Conservation (phyloP, 202 grass and related monocot species). For the Dendrocalamus latiflorus region DNA sequence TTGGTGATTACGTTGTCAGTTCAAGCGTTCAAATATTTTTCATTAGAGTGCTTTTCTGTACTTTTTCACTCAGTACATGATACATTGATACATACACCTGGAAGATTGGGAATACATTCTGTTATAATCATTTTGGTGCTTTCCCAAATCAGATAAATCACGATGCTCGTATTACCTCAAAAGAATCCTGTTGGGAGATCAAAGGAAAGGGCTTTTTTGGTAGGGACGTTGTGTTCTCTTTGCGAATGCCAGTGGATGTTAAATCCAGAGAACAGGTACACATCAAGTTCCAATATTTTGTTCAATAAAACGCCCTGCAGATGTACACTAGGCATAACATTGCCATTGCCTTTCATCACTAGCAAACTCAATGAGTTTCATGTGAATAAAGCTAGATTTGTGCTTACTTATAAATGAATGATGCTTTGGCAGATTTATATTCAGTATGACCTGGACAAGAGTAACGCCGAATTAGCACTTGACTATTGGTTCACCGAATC, state of each 20-base stretch:
- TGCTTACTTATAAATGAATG: constrained; percentile 18
- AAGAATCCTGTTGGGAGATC: constrained; percentile 80
- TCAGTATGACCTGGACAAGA: constrained; percentile 82
- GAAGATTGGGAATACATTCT: neutral
- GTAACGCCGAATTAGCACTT: constrained; percentile 84
- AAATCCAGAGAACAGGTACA: constrained; percentile 78
- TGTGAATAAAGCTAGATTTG: constrained; percentile 5
- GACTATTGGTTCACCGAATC: constrained; percentile 80
- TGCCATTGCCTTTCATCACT: neutral
- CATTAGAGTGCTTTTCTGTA: neutral
- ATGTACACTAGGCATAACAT: neutral
- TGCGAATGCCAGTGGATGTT: constrained; percentile 53
- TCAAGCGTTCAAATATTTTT: too few relatives aligned
- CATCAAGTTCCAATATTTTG: neutral
- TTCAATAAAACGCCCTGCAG: neutral
- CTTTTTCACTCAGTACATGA: neutral
- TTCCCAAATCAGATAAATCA: constrained; percentile 79
- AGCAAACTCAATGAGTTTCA: neutral
- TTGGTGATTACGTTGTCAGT: too few relatives aligned
- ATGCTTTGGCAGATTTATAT: constrained; percentile 64
- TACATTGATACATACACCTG: neutral
- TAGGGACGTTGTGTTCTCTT: constrained; percentile 67
- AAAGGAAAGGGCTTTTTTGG: constrained; percentile 84
- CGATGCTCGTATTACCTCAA: constrained; percentile 44
- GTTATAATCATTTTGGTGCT: constrained; percentile 15